phyloP scores from a whole-genome alignment of 352 stramenopile genomes.

The Phytophthora cajani region DNA sequence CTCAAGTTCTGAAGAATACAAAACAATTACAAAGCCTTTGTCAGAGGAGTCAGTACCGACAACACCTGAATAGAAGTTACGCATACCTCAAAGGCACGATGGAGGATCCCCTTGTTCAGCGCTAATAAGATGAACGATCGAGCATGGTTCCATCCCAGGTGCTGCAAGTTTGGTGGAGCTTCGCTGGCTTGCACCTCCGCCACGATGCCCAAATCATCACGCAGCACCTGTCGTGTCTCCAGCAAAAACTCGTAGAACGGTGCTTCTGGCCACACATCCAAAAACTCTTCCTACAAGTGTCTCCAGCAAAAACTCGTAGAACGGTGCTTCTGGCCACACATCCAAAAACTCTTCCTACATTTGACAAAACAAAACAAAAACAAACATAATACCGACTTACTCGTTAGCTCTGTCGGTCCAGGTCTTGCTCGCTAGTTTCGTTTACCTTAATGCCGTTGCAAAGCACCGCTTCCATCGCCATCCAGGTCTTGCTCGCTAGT shows the following conservation, averaged over 20 bases:
- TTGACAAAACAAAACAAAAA: neutral
- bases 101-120: slow-evolving; percentile 81
- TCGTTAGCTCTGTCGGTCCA: neutral
- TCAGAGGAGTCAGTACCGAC: neutral
- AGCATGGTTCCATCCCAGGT: slow-evolving; percentile 72
- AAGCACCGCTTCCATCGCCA: slow-evolving; percentile 67
- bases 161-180: slow-evolving; percentile 43
- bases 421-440: neutral
- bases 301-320: slow-evolving; percentile 75
- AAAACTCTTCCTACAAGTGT: slow-evolving; percentile 51
- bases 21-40: neutral
- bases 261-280: slow-evolving; percentile 68
- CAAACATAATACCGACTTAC: neutral
- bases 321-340: slow-evolving; percentile 74
- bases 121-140: slow-evolving; percentile 69
- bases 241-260: slow-evolving; percentile 78
- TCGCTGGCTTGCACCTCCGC: slow-evolving; percentile 49
- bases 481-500: neutral
- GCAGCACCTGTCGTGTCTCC: slow-evolving; percentile 62
- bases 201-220: slow-evolving; percentile 76
- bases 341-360: slow-evolving; percentile 49
- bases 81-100: slow-evolving; percentile 71
- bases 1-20: slow-evolving; percentile 57
- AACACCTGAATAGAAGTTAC: neutral
- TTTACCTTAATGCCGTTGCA: slow-evolving; percentile 71